Evolutionary conservation across 2,329 filamentous ascomycete genomes (phyloP).

Genomic region (Phaeosphaeria sp.): DNA sequence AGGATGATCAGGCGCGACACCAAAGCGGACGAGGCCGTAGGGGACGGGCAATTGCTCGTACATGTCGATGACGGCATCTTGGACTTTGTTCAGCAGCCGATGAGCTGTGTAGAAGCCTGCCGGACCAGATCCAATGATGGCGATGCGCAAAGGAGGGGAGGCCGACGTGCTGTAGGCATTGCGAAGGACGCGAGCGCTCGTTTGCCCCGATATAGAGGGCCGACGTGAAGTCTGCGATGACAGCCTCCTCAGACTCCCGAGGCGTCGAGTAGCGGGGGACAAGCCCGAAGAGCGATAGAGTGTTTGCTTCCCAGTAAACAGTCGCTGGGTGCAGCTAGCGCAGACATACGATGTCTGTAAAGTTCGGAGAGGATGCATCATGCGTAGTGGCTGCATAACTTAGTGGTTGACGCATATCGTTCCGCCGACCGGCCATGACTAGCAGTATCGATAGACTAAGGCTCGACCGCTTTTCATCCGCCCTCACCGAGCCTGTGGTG

Average conservation of each 20-base stretch:
- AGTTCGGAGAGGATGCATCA: constrained; percentile 28
- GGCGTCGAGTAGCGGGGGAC: constrained; percentile 6
- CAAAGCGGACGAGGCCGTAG: constrained; percentile 89
- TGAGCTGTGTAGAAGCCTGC: constrained; percentile 96
- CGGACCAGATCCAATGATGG: constrained; percentile 90
- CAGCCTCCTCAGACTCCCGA: not conserved
- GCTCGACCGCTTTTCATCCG: not conserved
- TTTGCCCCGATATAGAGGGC: constrained; percentile 6
- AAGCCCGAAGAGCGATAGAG: constrained; percentile 1
- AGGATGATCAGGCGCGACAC: constrained; percentile 97
- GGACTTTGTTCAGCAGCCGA: constrained; percentile 77
- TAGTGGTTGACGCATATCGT: not conserved
- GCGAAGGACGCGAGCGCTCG: not conserved
- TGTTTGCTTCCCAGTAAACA: constrained; percentile 7
- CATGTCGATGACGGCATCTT: constrained; percentile 84
- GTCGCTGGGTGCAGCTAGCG: constrained; percentile 33
- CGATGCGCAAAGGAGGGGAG: constrained; percentile 69
- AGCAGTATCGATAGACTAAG: not conserved
- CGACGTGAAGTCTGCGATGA: constrained; percentile 2
- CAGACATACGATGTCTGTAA: constrained; percentile 28
- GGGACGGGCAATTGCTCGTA: constrained; percentile 93
- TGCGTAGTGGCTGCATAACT: constrained; percentile 9
- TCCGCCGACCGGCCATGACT: not conserved
- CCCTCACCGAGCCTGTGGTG: not conserved
- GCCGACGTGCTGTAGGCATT: constrained; percentile 35